Percentiles rank a stretch among this genome's conserved stretches.
phyloP scores from a whole-genome alignment of 2,329 filamentous ascomycete genomes.

The Phaeosphaeriaceae sp. region DNA sequence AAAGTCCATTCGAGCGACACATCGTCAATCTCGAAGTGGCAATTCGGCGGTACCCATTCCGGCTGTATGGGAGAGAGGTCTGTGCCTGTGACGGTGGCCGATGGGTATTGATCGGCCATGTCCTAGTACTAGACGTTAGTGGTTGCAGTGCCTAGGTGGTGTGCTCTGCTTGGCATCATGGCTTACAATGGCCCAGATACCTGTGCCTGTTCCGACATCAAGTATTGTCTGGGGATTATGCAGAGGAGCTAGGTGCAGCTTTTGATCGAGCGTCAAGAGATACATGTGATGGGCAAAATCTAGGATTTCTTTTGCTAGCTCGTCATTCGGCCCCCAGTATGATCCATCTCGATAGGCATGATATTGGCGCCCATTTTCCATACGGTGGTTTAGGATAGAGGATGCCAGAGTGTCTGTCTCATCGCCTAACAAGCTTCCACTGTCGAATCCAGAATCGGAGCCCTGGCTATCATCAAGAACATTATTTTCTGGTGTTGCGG shows the following conservation, averaged over 20 bases:
- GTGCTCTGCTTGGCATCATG: background rate
- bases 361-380: constrained; percentile 48
- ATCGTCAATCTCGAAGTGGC: constrained; percentile 57
- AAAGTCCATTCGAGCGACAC: constrained; percentile 52
- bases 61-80: constrained; percentile 60
- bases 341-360: constrained; percentile 46
- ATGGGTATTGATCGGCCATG: constrained; percentile 38
- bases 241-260: constrained; percentile 44
- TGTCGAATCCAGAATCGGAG: constrained; percentile 47
- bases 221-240: constrained; percentile 36
- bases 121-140: constrained; percentile 14
- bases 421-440: constrained; percentile 42
- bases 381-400: constrained; percentile 44
- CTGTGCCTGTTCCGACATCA: constrained; percentile 47
- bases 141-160: background rate
- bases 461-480: constrained; percentile 15
- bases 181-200: constrained; percentile 45
- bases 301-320: constrained; percentile 51
- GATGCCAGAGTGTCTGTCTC: constrained; percentile 46
- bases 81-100: constrained; percentile 48
- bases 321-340: constrained; percentile 53
- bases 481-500: constrained; percentile 9
- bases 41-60: constrained; percentile 55
- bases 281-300: constrained; percentile 54
- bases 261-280: constrained; percentile 42